phyloP scores from a whole-genome alignment of 2,329 filamentous ascomycete species.

The Colletotrichum sp. region DNA sequence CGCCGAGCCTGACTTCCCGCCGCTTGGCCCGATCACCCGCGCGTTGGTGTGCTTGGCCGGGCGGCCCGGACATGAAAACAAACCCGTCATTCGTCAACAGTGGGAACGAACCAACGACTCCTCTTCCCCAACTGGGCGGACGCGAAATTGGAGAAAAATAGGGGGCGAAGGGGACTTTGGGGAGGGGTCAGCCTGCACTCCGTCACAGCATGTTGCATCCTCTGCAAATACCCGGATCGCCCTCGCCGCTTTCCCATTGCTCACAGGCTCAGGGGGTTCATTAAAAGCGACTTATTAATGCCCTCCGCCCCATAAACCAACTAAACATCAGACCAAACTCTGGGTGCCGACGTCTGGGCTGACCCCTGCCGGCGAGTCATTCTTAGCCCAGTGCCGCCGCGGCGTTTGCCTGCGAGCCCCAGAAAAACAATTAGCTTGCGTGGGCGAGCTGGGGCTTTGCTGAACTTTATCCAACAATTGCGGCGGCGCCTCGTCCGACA shows the following conservation, averaged over 20 bases:
- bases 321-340: conserved; percentile 7
- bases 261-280: neutral
- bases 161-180: neutral
- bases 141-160: neutral
- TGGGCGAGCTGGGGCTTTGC: conserved; percentile 16
- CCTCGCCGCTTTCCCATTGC: neutral
- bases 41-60: neutral
- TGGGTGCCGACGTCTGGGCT: conserved; percentile 2
- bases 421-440: conserved; percentile 16
- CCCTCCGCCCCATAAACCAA: neutral
- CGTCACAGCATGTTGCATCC: neutral
- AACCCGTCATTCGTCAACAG: neutral
- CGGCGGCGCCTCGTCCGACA: neutral
- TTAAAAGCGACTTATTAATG: neutral
- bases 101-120: neutral
- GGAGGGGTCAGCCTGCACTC: neutral
- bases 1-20: neutral
- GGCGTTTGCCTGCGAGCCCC: neutral
- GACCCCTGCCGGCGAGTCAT: conserved; percentile 14
- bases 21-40: neutral
- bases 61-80: neutral
- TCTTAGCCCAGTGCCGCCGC: neutral
- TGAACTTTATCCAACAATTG: conserved; percentile 12
- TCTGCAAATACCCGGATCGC: neutral
- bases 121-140: neutral